phyloP scores from a whole-genome alignment of 2,329 filamentous ascomycete genomes.

The Cladophialophora bantiana region DNA sequence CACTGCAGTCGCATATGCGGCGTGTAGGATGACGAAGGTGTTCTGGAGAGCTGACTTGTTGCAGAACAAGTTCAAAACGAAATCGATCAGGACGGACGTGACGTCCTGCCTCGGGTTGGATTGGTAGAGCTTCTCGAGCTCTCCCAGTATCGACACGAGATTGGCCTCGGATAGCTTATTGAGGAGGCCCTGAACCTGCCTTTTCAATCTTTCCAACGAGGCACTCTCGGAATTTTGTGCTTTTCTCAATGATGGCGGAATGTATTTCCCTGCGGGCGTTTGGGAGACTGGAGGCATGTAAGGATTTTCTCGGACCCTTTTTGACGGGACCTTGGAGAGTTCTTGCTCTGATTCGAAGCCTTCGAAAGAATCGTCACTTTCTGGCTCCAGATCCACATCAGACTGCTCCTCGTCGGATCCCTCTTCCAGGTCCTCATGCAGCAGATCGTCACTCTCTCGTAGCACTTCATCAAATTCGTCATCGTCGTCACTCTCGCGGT shows the following conservation, averaged over 20 bases:
- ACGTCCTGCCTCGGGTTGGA: slow-evolving; percentile 87
- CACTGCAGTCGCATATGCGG: slow-evolving; percentile 85
- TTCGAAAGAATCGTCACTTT: slow-evolving; percentile 45
- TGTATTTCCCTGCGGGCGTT: slow-evolving; percentile 71
- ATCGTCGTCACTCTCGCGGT: slow-evolving; percentile 48
- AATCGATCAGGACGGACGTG: slow-evolving; percentile 77
- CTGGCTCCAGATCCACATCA: slow-evolving; percentile 8
- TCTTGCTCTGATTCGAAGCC: slow-evolving; percentile 50
- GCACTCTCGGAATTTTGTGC: slow-evolving; percentile 70
- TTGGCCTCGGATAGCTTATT: slow-evolving; percentile 94
- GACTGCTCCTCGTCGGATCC: slow-evolving; percentile 11
- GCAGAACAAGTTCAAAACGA: slow-evolving; percentile 79
- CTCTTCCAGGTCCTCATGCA: slow-evolving; percentile 37
- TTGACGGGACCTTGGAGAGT: slow-evolving; percentile 47
- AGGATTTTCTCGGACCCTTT: slow-evolving; percentile 77
- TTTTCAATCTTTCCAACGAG: slow-evolving; percentile 70
- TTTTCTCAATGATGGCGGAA: slow-evolving; percentile 82
- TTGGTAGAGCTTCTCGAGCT: slow-evolving; percentile 83
- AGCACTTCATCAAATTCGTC: slow-evolving; percentile 51
- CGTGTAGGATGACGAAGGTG: slow-evolving; percentile 87
- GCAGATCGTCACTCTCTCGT: slow-evolving; percentile 42
- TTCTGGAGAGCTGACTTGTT: slow-evolving; percentile 81
- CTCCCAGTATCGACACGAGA: slow-evolving; percentile 79
- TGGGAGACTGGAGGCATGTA: slow-evolving; percentile 74
- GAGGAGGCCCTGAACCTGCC: slow-evolving; percentile 84